Percentiles rank a stretch among this genome's conserved stretches.
phyloP scores from a whole-genome alignment of 2,329 filamentous ascomycete genomes.

The Hymenoscyphus albidus region DNA sequence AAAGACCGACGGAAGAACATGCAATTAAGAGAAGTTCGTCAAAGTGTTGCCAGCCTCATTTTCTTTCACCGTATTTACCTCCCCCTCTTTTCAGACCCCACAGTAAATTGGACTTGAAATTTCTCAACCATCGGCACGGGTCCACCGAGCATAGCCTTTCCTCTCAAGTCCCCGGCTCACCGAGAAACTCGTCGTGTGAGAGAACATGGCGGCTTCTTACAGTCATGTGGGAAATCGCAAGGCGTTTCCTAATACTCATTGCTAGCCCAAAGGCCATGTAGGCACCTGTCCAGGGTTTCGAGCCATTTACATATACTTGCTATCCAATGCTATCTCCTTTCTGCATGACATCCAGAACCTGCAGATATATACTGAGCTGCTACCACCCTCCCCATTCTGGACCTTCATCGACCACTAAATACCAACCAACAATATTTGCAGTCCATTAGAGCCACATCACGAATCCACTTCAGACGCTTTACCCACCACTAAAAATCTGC shows the following conservation, averaged over 20 bases:
- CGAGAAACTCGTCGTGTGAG: background rate
- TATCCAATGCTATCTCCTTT: background rate
- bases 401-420: background rate
- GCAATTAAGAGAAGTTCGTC: background rate
- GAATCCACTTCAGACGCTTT: background rate
- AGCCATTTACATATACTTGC: background rate
- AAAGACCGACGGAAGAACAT: background rate
- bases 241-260: background rate
- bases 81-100: background rate
- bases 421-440: constrained; percentile 1
- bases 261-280: background rate
- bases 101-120: background rate
- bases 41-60: background rate
- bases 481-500: background rate
- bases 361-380: background rate
- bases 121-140: background rate
- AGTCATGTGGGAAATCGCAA: background rate
- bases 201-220: background rate
- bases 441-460: background rate
- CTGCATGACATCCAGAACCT: constrained; percentile 1
- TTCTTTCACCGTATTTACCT: too few species aligned
- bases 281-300: background rate
- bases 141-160: background rate
- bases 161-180: background rate
- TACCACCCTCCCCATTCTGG: background rate